Percentiles rank a stretch among this genome's conserved stretches.
phyloP scores from a whole-genome alignment of 257 asterid species.

The Ocimum tenuiflorum region DNA sequence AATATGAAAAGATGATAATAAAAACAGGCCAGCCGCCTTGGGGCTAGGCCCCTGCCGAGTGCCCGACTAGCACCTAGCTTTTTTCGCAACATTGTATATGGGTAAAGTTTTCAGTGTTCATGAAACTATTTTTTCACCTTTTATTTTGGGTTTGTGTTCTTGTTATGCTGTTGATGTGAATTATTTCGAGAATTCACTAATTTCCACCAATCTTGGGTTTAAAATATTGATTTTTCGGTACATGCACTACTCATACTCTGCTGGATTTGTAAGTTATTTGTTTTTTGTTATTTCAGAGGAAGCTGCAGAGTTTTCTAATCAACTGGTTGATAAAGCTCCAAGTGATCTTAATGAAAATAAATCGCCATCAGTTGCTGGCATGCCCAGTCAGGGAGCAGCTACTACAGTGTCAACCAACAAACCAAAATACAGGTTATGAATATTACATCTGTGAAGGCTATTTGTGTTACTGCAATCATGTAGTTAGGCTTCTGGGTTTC shows the following conservation, averaged over 20 bases:
- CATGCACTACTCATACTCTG: not conserved
- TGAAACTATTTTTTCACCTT: not conserved
- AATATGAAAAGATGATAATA: too few species aligned
- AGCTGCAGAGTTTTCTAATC: conserved; percentile 40
- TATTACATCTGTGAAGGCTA: not conserved
- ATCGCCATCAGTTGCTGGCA: conserved; percentile 32
- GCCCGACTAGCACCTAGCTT: too few species aligned
- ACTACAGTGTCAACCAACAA: conserved; percentile 28
- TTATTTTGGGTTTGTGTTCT: not conserved
- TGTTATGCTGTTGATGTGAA: not conserved
- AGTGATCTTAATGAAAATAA: conserved; percentile 22
- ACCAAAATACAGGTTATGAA: conserved; percentile 55
- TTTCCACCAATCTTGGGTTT: not conserved
- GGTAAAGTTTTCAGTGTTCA: not conserved
- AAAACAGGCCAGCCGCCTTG: too few species aligned
- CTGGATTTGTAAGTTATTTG: not conserved
- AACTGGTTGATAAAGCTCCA: conserved; percentile 22
- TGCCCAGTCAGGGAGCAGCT: conserved; percentile 31
- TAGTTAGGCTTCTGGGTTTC: not conserved
- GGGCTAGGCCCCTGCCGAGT: too few species aligned
- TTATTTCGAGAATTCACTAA: not conserved
- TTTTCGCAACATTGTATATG: too few species aligned
- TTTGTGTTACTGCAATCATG: not conserved
- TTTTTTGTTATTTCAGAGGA: conserved; percentile 43
- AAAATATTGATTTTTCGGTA: not conserved